Evolutionary conservation across 2,329 filamentous ascomycete genomes (phyloP), one percentile per base, ranked within the genome.

Genomic region (Fusarium algeriense): DNA sequence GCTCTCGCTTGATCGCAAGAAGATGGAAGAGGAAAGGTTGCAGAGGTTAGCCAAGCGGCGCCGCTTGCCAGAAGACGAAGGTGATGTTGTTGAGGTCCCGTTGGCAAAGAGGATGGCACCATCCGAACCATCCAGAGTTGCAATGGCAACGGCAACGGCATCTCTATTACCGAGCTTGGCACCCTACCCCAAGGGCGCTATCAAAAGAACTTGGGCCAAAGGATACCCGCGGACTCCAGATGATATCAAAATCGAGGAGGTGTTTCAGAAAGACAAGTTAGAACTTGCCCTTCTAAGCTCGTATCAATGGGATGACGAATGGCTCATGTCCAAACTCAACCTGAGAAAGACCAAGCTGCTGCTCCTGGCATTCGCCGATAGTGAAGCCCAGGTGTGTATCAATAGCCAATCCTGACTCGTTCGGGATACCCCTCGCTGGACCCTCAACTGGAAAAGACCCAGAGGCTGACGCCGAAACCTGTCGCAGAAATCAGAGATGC

Each of bases 161-260:
- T 34, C 37, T 41, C 30, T 28, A 30, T 28, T 57, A 17, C 55
- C 63, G 28, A 67, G 52, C 32, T 75, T 86, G 11, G 65, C 64
- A 35, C 83, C 81, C 2, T 89, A 83, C 69, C 82, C 84, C 5
- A 80, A 81, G 43, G 95, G 95, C 3, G 83, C 85, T 0, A 89
- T 98, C 49, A 96, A 93, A 81, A 93, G 92, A 76, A 98, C 96
- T 0, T 95, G 92, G 89, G 90, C 89, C 0, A 84, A 84, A 38
- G 90, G 91, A 5, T 89, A 88, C 69, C 83, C 86, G 3, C 86
- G 92, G 38, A 84, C 79, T 0, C 84, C 83, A 7, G 87, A 94
- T 67, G 93, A 97, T 69, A 93, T 98, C 77, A 96, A 90, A 66
- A 90, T 98, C 43, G 93, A 97, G 75, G 94, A 98, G 78, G 88